Conservation (phyloP, 306 rosid genomes). For the Quercus gilva region DNA sequence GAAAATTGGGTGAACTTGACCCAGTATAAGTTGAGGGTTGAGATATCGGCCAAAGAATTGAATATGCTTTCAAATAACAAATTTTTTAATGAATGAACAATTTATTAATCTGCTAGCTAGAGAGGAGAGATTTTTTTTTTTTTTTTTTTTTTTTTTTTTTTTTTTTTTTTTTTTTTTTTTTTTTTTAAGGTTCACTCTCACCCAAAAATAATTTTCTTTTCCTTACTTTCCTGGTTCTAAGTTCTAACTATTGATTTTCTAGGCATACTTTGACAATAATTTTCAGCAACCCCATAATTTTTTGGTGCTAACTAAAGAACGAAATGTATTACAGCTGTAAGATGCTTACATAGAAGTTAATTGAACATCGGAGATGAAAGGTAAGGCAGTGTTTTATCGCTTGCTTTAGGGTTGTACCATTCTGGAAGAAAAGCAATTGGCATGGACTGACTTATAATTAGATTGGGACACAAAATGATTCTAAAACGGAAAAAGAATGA, state of each 20-base stretch:
- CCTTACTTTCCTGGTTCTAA: neutral
- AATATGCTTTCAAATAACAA: conserved; percentile 6
- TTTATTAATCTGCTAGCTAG: neutral
- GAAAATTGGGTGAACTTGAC: neutral
- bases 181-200: neutral
- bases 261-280: conserved; percentile 10
- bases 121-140: neutral
- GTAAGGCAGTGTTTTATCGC: neutral
- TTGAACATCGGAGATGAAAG: neutral
- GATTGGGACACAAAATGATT: too few species aligned
- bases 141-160: neutral
- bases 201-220: neutral
- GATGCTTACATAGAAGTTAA: neutral
- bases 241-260: neutral
- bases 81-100: neutral
- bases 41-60: conserved; percentile 17
- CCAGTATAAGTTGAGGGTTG: neutral
- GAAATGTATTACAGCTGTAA: conserved; percentile 15
- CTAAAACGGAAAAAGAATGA: neutral
- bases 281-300: conserved; percentile 19
- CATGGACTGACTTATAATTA: neutral
- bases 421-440: neutral
- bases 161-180: too few species aligned
- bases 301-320: conserved; percentile 6
- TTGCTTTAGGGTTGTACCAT: conserved; percentile 7